Base-by-base conservation (phyloP, 257 asterid species). In the Solanum peruvianum region DNA sequence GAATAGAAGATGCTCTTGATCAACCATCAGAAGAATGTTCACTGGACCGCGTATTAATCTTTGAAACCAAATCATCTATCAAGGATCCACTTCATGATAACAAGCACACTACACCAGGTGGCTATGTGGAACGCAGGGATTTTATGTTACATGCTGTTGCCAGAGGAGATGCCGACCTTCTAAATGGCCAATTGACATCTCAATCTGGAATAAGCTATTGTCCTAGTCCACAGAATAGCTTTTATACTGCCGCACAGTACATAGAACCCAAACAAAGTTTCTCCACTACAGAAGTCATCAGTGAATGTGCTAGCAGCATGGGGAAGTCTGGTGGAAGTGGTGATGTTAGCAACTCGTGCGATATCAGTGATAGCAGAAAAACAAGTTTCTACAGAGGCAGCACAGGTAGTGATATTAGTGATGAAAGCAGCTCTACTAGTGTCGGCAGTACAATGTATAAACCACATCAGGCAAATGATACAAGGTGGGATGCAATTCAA, bases 401-500 rank as follows among this genome's bases (percentile, higher is more conserved):
- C 81, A 92, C 94, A 2, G 92, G 92, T 73, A 93, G 94, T 87
- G 94, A 93, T 62, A 33, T 91, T 67, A 93, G 96, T 47, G 94
- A 92, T 29, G 96, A 93, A 84, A 92, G 96, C 92, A 92, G 94
- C 88, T 93, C 91, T 16, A 91, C 92, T 88, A 93, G 94, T 87
- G 90, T 90, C 16, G 86, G 92, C 85, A 86, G 92, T 85, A 90
- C 92, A 35, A 69, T 90, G 18, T 88, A 91, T 93, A 92, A 92
- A 87, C 96, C 96, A 3, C 96, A 93, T 86, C 89, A 91, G 88
- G 94, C 94, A 88, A 93, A 92, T 78, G 96, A 93, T 88, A 89
- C 90, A 9, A 89, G 90, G 37, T 93, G 96, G 96, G 96, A 93
- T 88, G 94, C 96, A 81, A 92, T 93, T 77, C 94, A 92, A 86